Evolutionary conservation across 2,329 filamentous ascomycete species (phyloP).

Genomic region (Pseudopithomyces maydicus): DNA sequence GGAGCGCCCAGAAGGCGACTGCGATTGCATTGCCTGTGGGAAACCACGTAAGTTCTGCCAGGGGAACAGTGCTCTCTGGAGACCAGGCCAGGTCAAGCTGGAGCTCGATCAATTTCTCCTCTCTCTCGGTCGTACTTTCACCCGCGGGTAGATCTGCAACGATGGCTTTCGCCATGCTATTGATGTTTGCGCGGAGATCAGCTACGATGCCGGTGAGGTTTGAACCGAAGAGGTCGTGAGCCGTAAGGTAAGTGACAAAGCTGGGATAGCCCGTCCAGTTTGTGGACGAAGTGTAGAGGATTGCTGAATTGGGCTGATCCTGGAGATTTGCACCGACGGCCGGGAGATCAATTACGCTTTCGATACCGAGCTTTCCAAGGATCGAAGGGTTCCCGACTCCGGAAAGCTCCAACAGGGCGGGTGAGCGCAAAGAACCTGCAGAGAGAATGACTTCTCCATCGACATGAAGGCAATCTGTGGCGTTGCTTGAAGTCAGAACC

Average conservation of each 20-base stretch:
- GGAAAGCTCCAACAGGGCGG: conserved; percentile 42
- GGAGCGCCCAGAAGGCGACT: conserved; percentile 46
- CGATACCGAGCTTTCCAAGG: conserved; percentile 26
- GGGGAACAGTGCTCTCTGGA: conserved; percentile 44
- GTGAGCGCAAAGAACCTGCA: conserved; percentile 41
- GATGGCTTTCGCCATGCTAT: conserved; percentile 33
- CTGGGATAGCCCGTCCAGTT: conserved; percentile 47
- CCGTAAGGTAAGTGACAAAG: conserved; percentile 44
- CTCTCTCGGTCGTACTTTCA: conserved; percentile 29
- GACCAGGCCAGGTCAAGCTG: conserved; percentile 57
- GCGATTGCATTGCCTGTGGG: conserved; percentile 36
- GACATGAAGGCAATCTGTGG: conserved; percentile 21
- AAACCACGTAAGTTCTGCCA: conserved; percentile 55
- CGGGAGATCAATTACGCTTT: conserved; percentile 24
- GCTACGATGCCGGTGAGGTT: conserved; percentile 26
- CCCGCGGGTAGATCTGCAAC: conserved; percentile 22
- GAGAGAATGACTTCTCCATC: conserved; percentile 42
- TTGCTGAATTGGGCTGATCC: conserved; percentile 39
- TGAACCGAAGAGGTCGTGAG: conserved; percentile 41
- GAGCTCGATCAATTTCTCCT: conserved; percentile 50
- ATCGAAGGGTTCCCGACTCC: conserved; percentile 42
- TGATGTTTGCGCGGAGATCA: conserved; percentile 30
- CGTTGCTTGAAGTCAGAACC: conserved; percentile 23
- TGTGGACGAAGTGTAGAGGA: conserved; percentile 30
- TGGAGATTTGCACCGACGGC: conserved; percentile 42